These are phyloP conservation scores for Coriaria nepalensis DNA, from an alignment of 306 rosid species.

Conservation along the genomic window DNA sequence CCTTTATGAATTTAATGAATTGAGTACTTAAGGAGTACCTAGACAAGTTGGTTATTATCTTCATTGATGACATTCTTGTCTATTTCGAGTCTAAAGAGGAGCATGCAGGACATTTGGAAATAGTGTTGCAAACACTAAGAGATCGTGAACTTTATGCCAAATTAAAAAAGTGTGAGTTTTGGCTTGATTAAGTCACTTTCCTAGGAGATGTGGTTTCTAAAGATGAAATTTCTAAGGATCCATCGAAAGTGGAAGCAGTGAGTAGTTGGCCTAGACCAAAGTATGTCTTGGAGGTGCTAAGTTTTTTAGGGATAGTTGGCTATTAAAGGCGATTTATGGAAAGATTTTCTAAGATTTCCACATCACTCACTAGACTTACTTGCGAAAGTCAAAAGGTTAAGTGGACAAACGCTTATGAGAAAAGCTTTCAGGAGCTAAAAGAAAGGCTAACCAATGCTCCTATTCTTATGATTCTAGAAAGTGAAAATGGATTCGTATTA, in stretches of 20 bases:
- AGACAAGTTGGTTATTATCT: not conserved
- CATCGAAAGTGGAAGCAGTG: not conserved
- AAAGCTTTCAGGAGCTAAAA: not conserved
- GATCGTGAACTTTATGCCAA: too few species aligned
- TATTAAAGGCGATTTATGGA: not conserved
- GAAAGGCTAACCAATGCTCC: too few species aligned
- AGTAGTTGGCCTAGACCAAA: not conserved
- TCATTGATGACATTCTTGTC: too few species aligned
- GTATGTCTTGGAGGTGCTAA: not conserved
- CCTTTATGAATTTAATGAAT: too few species aligned
- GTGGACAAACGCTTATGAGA: not conserved
- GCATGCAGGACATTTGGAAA: too few species aligned
- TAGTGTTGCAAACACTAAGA: too few species aligned
- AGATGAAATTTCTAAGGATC: too few species aligned
- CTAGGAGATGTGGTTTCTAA: not conserved
- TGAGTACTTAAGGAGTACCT: too few species aligned
- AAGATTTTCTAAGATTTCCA: not conserved
- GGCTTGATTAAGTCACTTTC: not conserved
- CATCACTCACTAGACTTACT: not conserved
- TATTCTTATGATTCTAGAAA: too few species aligned
- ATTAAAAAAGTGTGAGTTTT: too few species aligned
- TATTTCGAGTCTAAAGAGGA: too few species aligned
- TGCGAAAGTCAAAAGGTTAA: not conserved
- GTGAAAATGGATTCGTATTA: too few species aligned
- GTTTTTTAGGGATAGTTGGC: not conserved